Percentiles rank a stretch among this genome's conserved stretches.
These are phyloP conservation scores for Cubamyces lactineus DNA, from an alignment of 768 basidiomycete genomes.

Conservation along the genomic window DNA sequence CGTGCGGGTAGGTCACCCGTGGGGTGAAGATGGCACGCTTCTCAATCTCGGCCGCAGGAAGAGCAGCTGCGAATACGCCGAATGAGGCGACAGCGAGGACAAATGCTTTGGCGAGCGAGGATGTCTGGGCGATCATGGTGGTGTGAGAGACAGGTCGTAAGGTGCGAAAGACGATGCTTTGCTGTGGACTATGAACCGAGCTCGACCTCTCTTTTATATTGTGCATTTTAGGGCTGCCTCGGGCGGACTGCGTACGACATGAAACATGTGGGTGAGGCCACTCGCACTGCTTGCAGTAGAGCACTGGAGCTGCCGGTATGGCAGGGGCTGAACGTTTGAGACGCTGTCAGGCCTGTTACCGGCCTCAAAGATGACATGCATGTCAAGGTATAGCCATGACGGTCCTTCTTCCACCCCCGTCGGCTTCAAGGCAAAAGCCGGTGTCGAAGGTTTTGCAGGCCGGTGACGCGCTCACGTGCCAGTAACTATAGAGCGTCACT, in stretches of 20 bases:
- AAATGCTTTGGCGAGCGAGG: background rate
- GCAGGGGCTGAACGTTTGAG: no score
- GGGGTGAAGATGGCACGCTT: constrained; percentile 25
- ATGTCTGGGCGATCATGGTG: constrained; percentile 16
- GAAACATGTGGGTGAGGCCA: background rate
- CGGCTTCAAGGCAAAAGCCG: no score
- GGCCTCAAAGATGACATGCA: background rate
- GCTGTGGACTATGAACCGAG: background rate
- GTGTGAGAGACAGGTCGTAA: background rate
- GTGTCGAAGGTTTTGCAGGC: no score
- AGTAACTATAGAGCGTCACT: no score
- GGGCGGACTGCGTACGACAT: background rate
- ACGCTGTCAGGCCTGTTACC: no score
- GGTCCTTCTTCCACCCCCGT: no score
- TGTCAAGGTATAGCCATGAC: no score
- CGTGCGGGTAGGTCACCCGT: constrained; percentile 21
- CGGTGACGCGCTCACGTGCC: no score
- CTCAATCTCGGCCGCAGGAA: constrained; percentile 4
- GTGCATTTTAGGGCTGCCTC: no score
- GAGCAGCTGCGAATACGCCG: constrained; percentile 13
- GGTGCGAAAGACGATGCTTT: background rate
- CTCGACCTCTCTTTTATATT: background rate
- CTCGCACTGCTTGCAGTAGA: background rate
- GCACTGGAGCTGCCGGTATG: no score
- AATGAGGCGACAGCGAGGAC: constrained; percentile 10